These are phyloP conservation scores for Aphanomyces cochlioides DNA, from an alignment of 352 stramenopile species.

Conservation along the genomic window DNA sequence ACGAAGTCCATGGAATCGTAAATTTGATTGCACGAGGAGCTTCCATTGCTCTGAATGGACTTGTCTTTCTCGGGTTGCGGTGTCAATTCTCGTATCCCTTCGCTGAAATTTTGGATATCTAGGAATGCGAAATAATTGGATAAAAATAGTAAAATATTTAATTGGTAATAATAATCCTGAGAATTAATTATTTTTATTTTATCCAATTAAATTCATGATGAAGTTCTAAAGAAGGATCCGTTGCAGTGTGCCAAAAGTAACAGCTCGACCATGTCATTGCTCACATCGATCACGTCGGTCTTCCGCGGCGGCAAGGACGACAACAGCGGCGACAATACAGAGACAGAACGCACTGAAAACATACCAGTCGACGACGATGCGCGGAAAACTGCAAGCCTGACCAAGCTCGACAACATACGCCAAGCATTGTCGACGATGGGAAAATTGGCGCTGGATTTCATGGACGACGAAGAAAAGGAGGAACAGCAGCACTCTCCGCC, in stretches of 20 bases:
- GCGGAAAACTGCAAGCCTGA: background rate
- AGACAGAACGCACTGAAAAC: background rate
- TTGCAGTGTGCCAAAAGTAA: background rate
- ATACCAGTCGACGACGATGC: background rate
- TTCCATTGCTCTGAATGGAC: background rate
- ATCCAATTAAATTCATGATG: background rate
- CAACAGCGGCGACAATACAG: background rate
- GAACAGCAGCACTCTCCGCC: background rate
- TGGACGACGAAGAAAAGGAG: background rate
- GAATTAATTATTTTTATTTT: slow-evolving; percentile 3
- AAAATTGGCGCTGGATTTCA: background rate
- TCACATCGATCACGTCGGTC: slow-evolving; percentile 3
- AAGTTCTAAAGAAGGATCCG: background rate
- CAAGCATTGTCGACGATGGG: background rate
- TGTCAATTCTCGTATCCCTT: too few relatives aligned
- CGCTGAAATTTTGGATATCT: too few relatives aligned
- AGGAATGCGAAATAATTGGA: too few relatives aligned
- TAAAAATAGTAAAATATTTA: too few relatives aligned
- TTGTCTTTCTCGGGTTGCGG: too few relatives aligned
- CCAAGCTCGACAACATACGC: background rate
- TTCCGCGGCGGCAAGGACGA: background rate
- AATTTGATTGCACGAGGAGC: slow-evolving; percentile 1
- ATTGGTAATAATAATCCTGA: too few relatives aligned
- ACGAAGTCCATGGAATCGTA: background rate
- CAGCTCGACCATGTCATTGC: slow-evolving; percentile 7